phyloP scores from a whole-genome alignment of 371 early-diverging fungal genomes.

The Circinella minor region DNA sequence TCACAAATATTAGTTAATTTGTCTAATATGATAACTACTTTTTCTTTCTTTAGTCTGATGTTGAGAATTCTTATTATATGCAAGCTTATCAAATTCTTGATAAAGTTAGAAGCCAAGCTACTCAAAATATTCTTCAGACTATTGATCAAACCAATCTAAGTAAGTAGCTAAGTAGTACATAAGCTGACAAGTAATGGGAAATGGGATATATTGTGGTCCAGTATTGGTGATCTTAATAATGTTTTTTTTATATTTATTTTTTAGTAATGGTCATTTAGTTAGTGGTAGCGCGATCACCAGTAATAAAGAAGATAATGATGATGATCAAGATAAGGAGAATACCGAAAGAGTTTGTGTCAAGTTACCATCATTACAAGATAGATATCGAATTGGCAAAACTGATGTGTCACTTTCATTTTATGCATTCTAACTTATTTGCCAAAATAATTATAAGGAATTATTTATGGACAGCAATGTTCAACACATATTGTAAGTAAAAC shows the following conservation, averaged over 20 bases:
- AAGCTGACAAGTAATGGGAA: background rate
- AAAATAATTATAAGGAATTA: background rate
- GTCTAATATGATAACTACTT: background rate
- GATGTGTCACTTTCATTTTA: background rate
- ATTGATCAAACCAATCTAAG: background rate
- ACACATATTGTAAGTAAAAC: conserved; percentile 6
- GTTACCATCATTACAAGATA: background rate
- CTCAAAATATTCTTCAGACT: background rate
- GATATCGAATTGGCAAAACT: background rate
- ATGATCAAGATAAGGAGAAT: background rate
- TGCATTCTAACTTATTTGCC: background rate
- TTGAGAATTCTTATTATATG: background rate
- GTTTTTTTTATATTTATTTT: too few species aligned
- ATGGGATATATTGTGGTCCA: background rate
- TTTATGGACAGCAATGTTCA: background rate
- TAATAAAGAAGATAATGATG: background rate
- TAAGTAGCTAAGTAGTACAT: too few species aligned
- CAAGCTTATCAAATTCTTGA: background rate
- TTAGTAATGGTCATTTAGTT: background rate
- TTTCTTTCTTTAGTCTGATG: background rate
- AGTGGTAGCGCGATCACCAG: background rate
- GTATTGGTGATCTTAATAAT: background rate
- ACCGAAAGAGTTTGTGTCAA: background rate
- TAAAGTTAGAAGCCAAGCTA: background rate
- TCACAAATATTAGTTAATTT: background rate